Evolutionary conservation across 495 filamentous ascomycete species (phyloP).

Genomic region (Penicillium pancosmium): DNA sequence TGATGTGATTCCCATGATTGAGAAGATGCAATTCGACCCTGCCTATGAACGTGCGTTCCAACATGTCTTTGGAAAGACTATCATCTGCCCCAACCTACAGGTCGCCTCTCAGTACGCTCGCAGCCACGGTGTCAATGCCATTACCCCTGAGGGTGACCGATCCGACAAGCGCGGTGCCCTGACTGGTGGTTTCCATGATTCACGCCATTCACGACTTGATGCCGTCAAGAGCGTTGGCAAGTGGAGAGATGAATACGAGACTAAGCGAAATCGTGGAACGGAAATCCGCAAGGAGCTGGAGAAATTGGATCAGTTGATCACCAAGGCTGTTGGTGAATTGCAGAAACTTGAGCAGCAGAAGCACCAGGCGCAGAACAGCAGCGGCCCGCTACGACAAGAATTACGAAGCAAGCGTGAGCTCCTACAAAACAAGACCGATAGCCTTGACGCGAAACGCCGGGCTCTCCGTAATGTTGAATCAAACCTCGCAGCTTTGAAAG

Average conservation of each 20-base stretch:
- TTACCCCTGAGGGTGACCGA: constrained; percentile 91
- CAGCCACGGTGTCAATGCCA: constrained; percentile 86
- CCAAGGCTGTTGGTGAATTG: constrained; percentile 73
- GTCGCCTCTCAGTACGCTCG: constrained; percentile 87
- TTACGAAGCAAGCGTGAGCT: constrained; percentile 69
- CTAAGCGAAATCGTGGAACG: constrained; percentile 55
- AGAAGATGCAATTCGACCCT: constrained; percentile 79
- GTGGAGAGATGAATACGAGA: constrained; percentile 74
- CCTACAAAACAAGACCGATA: constrained; percentile 72
- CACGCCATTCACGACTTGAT: constrained; percentile 77
- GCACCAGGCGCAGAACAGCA: constrained; percentile 78
- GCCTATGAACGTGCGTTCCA: constrained; percentile 82
- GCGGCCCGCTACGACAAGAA: constrained; percentile 75
- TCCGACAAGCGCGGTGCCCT: constrained; percentile 92
- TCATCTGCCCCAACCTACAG: constrained; percentile 87
- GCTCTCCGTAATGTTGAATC: constrained; percentile 74
- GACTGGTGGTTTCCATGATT: constrained; percentile 90
- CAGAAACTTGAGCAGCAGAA: constrained; percentile 82
- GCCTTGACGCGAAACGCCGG: constrained; percentile 70
- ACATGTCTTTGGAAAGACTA: constrained; percentile 93
- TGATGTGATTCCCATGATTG: constrained; percentile 84
- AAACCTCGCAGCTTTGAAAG: constrained; percentile 72
- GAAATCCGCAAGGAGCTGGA: constrained; percentile 71
- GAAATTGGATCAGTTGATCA: constrained; percentile 82
- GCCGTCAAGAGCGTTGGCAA: constrained; percentile 75